These are phyloP conservation scores for Beauveria medogensis DNA, from an alignment of 2,329 filamentous ascomycete genomes.

Conservation along the genomic window DNA sequence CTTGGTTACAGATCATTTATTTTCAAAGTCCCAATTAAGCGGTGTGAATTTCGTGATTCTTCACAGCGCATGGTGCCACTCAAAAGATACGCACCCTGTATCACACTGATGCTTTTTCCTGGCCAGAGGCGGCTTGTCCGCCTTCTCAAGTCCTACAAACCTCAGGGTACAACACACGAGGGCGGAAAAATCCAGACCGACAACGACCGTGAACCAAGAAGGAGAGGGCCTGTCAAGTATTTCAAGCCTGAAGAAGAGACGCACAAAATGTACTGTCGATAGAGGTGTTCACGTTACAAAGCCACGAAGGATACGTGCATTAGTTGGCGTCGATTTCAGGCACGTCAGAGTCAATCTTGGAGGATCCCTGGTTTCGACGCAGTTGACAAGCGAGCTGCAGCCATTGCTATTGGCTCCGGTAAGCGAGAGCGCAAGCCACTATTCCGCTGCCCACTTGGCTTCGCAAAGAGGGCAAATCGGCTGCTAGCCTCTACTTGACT, in stretches of 20 bases:
- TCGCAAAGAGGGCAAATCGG: background rate
- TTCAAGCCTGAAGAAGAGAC: background rate
- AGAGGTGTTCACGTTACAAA: no score
- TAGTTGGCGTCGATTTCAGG: background rate
- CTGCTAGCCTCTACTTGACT: no score
- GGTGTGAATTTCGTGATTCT: background rate
- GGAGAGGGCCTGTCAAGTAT: background rate
- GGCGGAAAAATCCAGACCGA: background rate
- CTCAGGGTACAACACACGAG: background rate
- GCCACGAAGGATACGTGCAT: background rate
- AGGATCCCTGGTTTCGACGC: background rate
- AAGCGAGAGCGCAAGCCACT: constrained; percentile 11
- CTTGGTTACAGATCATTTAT: background rate
- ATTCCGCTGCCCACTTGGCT: constrained; percentile 3
- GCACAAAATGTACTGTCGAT: background rate
- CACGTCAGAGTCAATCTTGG: background rate
- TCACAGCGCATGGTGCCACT: background rate
- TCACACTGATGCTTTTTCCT: background rate
- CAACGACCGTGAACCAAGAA: background rate
- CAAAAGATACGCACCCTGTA: background rate
- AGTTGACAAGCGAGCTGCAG: constrained; percentile 9
- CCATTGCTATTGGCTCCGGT: constrained; percentile 8
- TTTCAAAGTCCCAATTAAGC: background rate
- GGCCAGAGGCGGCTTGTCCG: background rate
- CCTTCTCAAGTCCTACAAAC: background rate